Conservation (phyloP, 164 flowering plant species). For the Paratinospora sagittata region DNA sequence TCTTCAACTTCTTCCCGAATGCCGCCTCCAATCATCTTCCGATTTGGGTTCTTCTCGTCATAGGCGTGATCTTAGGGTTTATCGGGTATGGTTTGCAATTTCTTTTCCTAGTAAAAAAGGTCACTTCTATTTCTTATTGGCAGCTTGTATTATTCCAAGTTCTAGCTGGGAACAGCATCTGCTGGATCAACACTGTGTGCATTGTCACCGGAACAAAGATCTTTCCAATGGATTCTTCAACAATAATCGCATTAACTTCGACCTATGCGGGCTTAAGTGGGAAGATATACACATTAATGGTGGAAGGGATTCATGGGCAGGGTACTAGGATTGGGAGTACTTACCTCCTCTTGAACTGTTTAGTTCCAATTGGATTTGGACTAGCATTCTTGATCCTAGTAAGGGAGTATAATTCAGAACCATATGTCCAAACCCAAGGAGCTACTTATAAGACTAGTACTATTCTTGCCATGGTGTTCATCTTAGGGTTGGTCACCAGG, state of each 20-base stretch:
- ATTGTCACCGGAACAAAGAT: not conserved
- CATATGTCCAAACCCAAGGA: not conserved
- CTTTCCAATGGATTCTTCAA: not conserved
- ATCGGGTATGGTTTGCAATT: slow-evolving; percentile 12
- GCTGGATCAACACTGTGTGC: slow-evolving; percentile 9
- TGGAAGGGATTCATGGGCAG: slow-evolving; percentile 7
- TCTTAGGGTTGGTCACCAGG: not conserved
- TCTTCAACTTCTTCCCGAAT: not conserved
- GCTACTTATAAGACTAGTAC: not conserved
- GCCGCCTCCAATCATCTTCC: slow-evolving; percentile 3
- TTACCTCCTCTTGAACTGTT: slow-evolving; percentile 1
- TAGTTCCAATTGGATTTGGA: slow-evolving; percentile 8
- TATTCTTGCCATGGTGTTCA: not conserved
- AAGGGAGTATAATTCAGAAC: not conserved
- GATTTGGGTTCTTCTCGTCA: slow-evolving; percentile 6
- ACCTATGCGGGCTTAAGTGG: slow-evolving; percentile 10
- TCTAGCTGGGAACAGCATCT: slow-evolving; percentile 13
- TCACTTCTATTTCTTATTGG: slow-evolving; percentile 4
- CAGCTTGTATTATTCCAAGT: not conserved
- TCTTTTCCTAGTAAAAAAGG: slow-evolving; percentile 6
- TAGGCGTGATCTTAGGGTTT: not conserved
- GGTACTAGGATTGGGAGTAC: not conserved
- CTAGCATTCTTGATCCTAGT: slow-evolving; percentile 3
- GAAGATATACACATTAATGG: slow-evolving; percentile 7
- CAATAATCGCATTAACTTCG: not conserved